phyloP scores from a whole-genome alignment of 73 alveolate genomes.

The Tetrahymena malaccensis region DNA sequence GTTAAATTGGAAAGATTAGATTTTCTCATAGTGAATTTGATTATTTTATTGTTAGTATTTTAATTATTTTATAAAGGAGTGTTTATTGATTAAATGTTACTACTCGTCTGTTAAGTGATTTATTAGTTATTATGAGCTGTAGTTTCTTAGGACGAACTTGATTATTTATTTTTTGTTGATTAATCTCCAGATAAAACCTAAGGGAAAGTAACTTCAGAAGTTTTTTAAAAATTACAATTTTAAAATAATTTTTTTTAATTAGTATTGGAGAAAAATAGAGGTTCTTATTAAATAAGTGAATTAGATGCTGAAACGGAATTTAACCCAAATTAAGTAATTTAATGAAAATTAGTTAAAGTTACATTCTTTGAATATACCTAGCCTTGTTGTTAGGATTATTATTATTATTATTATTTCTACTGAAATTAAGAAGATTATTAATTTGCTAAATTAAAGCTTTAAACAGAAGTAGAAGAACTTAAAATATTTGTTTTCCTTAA shows the following conservation, averaged over 20 bases:
- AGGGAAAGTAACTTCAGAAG: neutral
- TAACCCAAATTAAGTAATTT: neutral
- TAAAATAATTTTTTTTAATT: no score
- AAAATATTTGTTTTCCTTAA: neutral
- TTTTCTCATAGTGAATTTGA: neutral
- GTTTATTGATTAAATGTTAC: no score
- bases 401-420: neutral
- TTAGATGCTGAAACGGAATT: neutral
- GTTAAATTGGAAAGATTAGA: neutral
- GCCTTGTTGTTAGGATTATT: neutral
- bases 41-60: no score
- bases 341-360: neutral
- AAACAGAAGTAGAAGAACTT: neutral
- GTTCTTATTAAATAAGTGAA: neutral
- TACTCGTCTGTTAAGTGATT: neutral
- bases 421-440: neutral
- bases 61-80: neutral
- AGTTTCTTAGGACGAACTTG: neutral
- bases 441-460: neutral
- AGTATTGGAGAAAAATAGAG: neutral
- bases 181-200: neutral
- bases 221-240: no score
- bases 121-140: neutral
- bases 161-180: neutral
- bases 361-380: neutral